Evolutionary conservation across 1,139 yeast species (phyloP), one percentile per base, ranked within the genome.

Genomic region (Yamadazyma diospyri): DNA sequence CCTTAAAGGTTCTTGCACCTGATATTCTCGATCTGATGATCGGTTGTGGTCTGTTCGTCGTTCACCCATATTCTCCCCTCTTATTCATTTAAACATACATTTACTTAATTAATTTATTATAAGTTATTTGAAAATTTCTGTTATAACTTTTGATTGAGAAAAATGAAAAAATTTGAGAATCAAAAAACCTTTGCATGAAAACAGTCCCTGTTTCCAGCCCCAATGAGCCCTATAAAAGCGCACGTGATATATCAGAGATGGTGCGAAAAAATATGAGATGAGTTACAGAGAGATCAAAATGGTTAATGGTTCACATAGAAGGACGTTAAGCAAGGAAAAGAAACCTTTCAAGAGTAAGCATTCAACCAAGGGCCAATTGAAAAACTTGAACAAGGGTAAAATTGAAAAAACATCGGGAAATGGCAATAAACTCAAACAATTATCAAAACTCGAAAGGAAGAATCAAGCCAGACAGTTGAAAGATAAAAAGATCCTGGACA

Each of bases 261-360:
- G n/a, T n/a, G n/a, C n/a, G 21, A 11, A 16, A 8, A 29, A 15
- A 16, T 19, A 13, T 34, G 42, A 38, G 41, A 40, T 42, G 46
- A 36, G 46, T 42, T 45, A 46, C 38, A 30, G n/a, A n/a, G n/a
- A 34, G 15, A 10, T 15, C 10, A 30, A 16, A 12, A 25, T 25
- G 29, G 29, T 27, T n/a, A 14, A 4, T 2, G 25, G 31, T 12
- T 78, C 85, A 12, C 97, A 89, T 55, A 74, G 97, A 54, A 71
- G 92, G 12, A 78, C 95, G 7, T 65, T 84, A 36, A 89, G 87
- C 60, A 81, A 81, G 56, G 80, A 79, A 34, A 95, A 89, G 50
- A 92, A 92, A 62, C 74, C 92, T 8, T 92, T 87, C 72, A 92
- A 92, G 55, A 78, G 95, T 6, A 82, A 80, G 52, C 97, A 92